Evolutionary conservation across 768 basidiomycete genomes (phyloP), one percentile per base, ranked within the genome.

Genomic region (Termitomyces sp.): DNA sequence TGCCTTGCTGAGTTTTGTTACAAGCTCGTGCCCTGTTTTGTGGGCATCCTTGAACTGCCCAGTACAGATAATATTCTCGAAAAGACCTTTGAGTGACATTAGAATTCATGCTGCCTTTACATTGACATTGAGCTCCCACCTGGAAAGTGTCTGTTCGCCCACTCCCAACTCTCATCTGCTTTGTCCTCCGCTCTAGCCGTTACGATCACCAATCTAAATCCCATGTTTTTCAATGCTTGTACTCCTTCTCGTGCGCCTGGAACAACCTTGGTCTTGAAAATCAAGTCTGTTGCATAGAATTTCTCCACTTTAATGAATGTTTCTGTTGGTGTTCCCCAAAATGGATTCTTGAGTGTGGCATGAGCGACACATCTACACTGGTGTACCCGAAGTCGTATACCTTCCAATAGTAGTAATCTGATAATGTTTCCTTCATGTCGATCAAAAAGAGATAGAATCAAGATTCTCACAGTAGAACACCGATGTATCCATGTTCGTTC

Each of bases 371-470:
- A 44, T 32, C 19, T 37, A 7, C 14, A 34, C 21, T 16, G 1
- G 40, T 46, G 17, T 16, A 52, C n/a, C n/a, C n/a, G n/a, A n/a
- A 19, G 21, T 19, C 23, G 23, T 21, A 28, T 44, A 80, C 87
- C 77, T 86, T 88, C 88, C 88, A 89, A 65, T 85, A 88, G 67
- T 86, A 87, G 61, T 87, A 88, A 64, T 89, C 83, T 85, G 17
- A 19, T 19, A 7, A n/a, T 55, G 14, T 43, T 9, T 10, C 11
- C 23, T 48, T 35, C 23, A 12, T 28, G 10, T 23, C 21, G 28
- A 41, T 34, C 28, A 59, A 21, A 58, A 45, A 34, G 30, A 30
- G 16, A 23, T 12, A 40, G 45, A 8, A 17, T 35, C 21, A 10
- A 21, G 6, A 43, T 6, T 70, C 82, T 69, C 62, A 82, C 85